Conservation (phyloP, 495 filamentous ascomycete species). For the Podospora comata region DNA sequence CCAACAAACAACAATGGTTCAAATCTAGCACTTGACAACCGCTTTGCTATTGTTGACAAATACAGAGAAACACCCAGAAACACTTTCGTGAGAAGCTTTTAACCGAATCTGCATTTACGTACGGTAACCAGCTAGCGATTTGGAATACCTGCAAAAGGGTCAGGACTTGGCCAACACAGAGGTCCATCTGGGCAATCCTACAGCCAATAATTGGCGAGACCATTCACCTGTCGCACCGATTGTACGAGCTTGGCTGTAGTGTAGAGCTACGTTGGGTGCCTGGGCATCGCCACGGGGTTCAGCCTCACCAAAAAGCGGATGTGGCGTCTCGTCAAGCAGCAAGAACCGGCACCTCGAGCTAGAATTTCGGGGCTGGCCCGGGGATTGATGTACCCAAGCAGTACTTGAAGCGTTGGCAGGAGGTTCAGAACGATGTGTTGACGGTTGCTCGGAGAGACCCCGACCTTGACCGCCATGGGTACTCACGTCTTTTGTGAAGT, state of each 20-base stretch:
- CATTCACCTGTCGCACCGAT: neutral
- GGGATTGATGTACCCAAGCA: neutral
- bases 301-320: conserved; percentile 1
- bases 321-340: neutral
- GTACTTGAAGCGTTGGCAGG: too few relatives aligned
- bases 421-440: too few relatives aligned
- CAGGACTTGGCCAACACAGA: neutral
- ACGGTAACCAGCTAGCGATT: neutral
- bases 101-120: too few relatives aligned
- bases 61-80: too few relatives aligned
- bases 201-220: neutral
- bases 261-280: neutral
- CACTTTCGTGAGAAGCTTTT: too few relatives aligned
- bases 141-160: neutral
- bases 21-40: neutral
- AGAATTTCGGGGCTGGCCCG: neutral
- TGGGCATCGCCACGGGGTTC: neutral
- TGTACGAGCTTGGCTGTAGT: neutral
- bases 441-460: too few relatives aligned
- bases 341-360: neutral
- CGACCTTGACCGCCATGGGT: too few relatives aligned
- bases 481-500: too few relatives aligned
- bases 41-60: neutral
- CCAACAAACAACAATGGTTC: neutral
- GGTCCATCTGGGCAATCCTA: neutral